Conservation (phyloP, 2,329 filamentous ascomycete genomes). For the Diaporthe vaccinii region DNA sequence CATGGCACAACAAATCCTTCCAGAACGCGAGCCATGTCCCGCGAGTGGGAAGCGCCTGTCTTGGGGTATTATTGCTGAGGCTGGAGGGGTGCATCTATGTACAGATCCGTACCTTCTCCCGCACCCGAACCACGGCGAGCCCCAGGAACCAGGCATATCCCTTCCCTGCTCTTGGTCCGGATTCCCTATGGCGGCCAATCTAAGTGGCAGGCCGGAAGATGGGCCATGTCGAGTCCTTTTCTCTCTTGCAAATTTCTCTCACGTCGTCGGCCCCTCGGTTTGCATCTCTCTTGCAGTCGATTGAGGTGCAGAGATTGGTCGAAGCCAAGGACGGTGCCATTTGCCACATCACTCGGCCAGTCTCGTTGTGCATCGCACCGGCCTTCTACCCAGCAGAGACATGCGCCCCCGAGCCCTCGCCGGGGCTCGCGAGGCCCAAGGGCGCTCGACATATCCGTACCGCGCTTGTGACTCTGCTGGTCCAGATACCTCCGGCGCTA, state of each 20-base stretch:
- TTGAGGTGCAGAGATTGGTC: conserved; percentile 52
- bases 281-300: conserved; percentile 48
- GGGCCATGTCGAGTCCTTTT: conserved; percentile 42
- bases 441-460: conserved; percentile 37
- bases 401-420: conserved; percentile 36
- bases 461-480: conserved; percentile 40
- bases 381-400: conserved; percentile 48
- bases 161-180: conserved; percentile 45
- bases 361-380: conserved; percentile 53
- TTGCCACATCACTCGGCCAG: conserved; percentile 60
- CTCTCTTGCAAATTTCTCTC: conserved; percentile 37
- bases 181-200: conserved; percentile 38
- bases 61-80: conserved; percentile 33
- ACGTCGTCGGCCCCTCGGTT: conserved; percentile 41
- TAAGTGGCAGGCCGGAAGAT: conserved; percentile 43
- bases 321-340: conserved; percentile 53
- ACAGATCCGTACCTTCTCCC: conserved; percentile 25
- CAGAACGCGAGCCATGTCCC: conserved; percentile 32
- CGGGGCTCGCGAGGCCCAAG: conserved; percentile 43
- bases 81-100: conserved; percentile 30
- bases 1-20: conserved; percentile 28
- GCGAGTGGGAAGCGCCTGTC: conserved; percentile 26
- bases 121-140: conserved; percentile 31
- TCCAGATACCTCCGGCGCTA: conserved; percentile 35
- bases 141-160: conserved; percentile 53